Evolutionary conservation across 1,284 basidiomycete species (phyloP), one percentile per base, ranked within the genome.

Genomic region (Rhodotorula sp.): DNA sequence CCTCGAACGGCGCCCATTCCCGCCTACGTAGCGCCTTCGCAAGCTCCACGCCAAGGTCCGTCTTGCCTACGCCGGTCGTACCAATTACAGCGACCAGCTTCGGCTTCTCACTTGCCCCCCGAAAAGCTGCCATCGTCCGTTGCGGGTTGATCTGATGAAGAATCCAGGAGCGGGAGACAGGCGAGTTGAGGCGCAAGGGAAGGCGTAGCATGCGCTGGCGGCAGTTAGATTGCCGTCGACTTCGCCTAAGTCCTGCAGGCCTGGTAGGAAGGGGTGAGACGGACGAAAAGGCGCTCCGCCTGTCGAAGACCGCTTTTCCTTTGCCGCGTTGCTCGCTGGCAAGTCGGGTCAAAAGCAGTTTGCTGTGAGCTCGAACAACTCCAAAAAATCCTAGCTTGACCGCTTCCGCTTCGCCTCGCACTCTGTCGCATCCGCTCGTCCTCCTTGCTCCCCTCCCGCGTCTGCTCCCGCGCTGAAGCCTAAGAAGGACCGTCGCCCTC

Each of bases 21-120:
- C 20, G 34, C 31, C 31, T 8, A 7, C n/a, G 13, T 37, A 89
- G 61, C 24, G 85, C 84, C 34, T 88, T 83, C 20, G 92, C 93
- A 22, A 99, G 84, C 67, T 97, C 88, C 28, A 99, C 87, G 0
- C 91, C 92, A 4, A 99, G 85, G 71, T 92, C 89, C 10, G 94
- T 95, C 81, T 99, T 99, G 64, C 96, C 96, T 22, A 95, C 94
- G 16, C 95, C 96, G 4, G 95, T 99, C 0, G 93, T 94, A 28
- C 95, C 95, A 68, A 94, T 90, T 62, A 99, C 88, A 16, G 90
- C 86, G 61, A 98, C 86, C 72, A 93, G 61, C 37, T 67, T 68
- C 28, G 37, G 8, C 5, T n/a, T 11, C 26, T 15, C 48, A 1
- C 24, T 18, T 5, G 34, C 10, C 16, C 31, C 26, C 22, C 28